Conservation (phyloP, 768 basidiomycete species). For the Mycena venus region DNA sequence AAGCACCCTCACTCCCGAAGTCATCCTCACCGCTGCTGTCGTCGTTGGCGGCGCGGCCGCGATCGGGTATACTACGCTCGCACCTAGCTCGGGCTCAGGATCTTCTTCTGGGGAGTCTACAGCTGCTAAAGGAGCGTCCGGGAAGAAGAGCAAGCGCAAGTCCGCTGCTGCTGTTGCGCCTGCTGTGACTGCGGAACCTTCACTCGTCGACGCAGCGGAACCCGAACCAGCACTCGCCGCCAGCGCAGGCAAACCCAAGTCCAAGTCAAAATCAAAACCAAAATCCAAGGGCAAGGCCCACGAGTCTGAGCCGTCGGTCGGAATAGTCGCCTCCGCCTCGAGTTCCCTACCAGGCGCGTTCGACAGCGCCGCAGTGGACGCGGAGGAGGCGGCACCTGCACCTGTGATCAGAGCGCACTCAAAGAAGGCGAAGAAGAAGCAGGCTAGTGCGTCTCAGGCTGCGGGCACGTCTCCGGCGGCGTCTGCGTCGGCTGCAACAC, state of each 20-base stretch:
- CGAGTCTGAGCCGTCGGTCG: not conserved
- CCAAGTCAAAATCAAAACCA: constrained; percentile 11
- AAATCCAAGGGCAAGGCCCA: not conserved
- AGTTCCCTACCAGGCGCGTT: constrained; percentile 13
- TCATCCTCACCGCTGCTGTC: constrained; percentile 3
- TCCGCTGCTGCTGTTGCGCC: not conserved
- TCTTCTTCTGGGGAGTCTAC: not conserved
- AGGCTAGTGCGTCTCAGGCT: constrained; percentile 23
- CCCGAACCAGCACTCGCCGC: not conserved
- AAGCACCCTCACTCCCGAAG: constrained; percentile 18
- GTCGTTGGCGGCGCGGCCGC: constrained; percentile 25
- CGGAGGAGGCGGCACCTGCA: not conserved
- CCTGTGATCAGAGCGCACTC: constrained; percentile 3
- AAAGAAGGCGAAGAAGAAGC: constrained; percentile 47
- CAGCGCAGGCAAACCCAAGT: not conserved
- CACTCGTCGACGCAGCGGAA: not conserved
- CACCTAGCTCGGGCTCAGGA: not conserved
- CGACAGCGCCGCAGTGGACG: not conserved
- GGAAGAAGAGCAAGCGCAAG: constrained; percentile 25
- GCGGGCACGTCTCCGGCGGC: not conserved
- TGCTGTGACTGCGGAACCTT: not conserved
- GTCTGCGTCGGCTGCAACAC: not conserved
- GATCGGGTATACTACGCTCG: constrained; percentile 3
- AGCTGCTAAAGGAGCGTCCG: too few relatives aligned
- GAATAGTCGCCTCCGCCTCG: not conserved